Base-by-base conservation (phyloP, 768 basidiomycete species). In the Amanita brunnescens region DNA sequence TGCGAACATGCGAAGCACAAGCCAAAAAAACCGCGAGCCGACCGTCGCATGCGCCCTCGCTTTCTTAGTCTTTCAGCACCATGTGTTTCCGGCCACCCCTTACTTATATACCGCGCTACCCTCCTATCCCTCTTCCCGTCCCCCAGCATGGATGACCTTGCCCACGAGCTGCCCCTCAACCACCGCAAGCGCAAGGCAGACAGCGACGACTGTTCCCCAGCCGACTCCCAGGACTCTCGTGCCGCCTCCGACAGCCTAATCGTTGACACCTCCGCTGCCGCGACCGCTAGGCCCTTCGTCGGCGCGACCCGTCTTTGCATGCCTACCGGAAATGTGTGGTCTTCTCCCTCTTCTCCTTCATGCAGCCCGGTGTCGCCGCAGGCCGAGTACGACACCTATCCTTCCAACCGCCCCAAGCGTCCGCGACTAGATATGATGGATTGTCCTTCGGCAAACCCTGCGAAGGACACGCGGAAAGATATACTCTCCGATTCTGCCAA, bases 181-280 rank as follows among this genome's bases (percentile, higher is more conserved):
- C 72, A 73, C 62, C 75, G 80, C 62, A 87, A 87, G 67, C 80
- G 85, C 58, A 87, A 88, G 67, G 76, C 81, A 0, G 77, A 77
- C 62, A 49, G 62, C 24, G 80, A 85, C 59, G 75, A 77, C 61
- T 49, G 48, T 57, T 58, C 52, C 52, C 61, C 38, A 24, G 34
- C 56, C 58, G 34, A 48, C 41, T 57, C 64, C 43, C 39, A 51
- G 38, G 43, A 52, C 46, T 52, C 53, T 47, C 40, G 49, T 49
- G 47, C 58, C 43, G 24, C 39, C 32, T 14, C 51, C 2, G 52
- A 53, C 33, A 35, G 34, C 21, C 43, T 53, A 9, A 14, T 40
- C 6, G 44, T 46, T 20, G 52, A 53, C 37, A 21, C 52, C 21
- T 53, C 52, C 20, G 35, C 46, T n/a, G 45, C 37, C 13, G 23